A percentile compares a stretch with the other conserved stretches of the same genome.
These are phyloP conservation scores for Botrytis aclada DNA, from an alignment of 2,329 filamentous ascomycete species.

Conservation along the genomic window DNA sequence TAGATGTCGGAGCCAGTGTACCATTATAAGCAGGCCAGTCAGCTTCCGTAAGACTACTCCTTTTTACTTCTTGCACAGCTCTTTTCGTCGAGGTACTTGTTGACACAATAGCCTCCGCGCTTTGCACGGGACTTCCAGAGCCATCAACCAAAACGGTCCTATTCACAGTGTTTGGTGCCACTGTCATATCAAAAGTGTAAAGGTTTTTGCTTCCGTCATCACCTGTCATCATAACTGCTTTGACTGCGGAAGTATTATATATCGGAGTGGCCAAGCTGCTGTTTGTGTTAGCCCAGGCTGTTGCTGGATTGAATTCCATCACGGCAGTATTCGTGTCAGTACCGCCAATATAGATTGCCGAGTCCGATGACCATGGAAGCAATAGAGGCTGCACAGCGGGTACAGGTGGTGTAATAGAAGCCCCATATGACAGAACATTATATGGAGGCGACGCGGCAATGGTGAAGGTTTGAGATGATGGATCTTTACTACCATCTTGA, in stretches of 20 bases:
- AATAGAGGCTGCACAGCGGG: conserved; percentile 67
- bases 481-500: conserved; percentile 53
- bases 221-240: conserved; percentile 64
- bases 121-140: conserved; percentile 52
- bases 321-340: conserved; percentile 61
- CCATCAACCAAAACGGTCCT: conserved; percentile 65
- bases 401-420: conserved; percentile 54
- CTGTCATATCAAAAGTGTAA: conserved; percentile 72
- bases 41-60: conserved; percentile 52
- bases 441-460: conserved; percentile 67
- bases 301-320: conserved; percentile 65
- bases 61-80: conserved; percentile 21
- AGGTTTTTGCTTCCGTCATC: conserved; percentile 76
- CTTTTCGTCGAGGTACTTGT: conserved; percentile 14
- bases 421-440: conserved; percentile 55
- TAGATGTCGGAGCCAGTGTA: conserved; percentile 63
- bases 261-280: conserved; percentile 61
- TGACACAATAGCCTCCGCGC: conserved; percentile 44
- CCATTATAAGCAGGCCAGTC: conserved; percentile 79
- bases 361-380: conserved; percentile 67
- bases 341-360: conserved; percentile 74
- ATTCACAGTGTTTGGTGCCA: conserved; percentile 71
- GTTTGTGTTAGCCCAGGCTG: conserved; percentile 66
- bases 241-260: conserved; percentile 55
- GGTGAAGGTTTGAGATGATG: conserved; percentile 73